Conservation (phyloP, 148 eudicot species). For the Rhododendron molle region DNA sequence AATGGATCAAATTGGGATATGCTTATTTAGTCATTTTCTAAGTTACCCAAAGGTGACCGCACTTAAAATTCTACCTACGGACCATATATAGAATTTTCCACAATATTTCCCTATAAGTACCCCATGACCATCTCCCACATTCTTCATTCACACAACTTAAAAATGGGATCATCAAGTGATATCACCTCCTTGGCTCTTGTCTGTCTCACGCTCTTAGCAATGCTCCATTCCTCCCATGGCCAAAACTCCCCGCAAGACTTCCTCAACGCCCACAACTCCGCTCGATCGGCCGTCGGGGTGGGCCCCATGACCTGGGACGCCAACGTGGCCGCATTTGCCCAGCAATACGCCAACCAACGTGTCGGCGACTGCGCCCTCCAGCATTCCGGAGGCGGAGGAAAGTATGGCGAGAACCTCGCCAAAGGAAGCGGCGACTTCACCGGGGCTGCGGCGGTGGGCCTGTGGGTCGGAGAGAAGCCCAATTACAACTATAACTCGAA, state of each 20-base stretch:
- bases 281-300: neutral
- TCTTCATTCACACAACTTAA: no score
- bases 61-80: no score
- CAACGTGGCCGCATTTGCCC: conserved; percentile 19
- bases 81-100: no score
- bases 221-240: neutral
- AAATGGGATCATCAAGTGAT: neutral
- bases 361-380: neutral
- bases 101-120: no score
- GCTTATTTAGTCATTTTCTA: no score
- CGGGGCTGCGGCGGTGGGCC: conserved; percentile 8
- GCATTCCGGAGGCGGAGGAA: conserved; percentile 8
- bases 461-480: conserved; percentile 24
- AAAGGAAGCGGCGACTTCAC: conserved; percentile 14
- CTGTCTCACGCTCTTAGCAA: neutral
- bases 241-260: neutral
- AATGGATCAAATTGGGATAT: no score
- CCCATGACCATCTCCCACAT: no score
- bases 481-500: conserved; percentile 10
- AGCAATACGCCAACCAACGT: conserved; percentile 14
- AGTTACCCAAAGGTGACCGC: no score
- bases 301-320: conserved; percentile 18
- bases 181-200: neutral
- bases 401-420: conserved; percentile 34
- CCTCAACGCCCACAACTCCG: neutral